Conservation (phyloP, 345 rosid species). For the Syzygium grande region DNA sequence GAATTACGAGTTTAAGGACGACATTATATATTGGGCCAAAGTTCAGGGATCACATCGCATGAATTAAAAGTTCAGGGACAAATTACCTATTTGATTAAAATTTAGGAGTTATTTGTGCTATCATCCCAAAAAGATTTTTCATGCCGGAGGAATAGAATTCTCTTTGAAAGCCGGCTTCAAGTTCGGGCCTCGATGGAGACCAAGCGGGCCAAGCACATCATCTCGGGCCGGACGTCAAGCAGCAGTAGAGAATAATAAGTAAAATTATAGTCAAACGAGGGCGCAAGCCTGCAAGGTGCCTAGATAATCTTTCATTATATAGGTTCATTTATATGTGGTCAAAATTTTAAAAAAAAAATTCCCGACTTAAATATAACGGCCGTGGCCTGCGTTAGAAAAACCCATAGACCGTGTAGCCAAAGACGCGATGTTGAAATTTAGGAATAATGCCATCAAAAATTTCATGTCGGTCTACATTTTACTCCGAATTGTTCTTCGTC, state of each 20-base stretch:
- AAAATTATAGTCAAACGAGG: neutral
- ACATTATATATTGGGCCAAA: fast-evolving
- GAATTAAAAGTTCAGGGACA: neutral
- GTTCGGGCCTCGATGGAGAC: neutral
- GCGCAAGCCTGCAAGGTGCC: neutral
- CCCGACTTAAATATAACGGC: too few relatives aligned
- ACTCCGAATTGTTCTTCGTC: too few relatives aligned
- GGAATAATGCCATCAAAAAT: neutral
- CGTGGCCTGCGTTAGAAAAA: neutral
- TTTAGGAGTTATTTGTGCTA: neutral
- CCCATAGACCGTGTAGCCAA: neutral
- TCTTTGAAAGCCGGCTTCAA: neutral
- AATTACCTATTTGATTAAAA: neutral
- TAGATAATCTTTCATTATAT: neutral
- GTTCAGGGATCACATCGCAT: fast-evolving
- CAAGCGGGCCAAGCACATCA: neutral
- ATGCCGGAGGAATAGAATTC: neutral
- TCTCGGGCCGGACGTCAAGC: neutral
- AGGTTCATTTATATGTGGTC: neutral
- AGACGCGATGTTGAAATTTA: neutral
- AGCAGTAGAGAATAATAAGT: neutral
- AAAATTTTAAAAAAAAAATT: neutral
- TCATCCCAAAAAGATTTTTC: neutral
- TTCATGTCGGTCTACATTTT: neutral
- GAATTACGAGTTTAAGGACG: fast-evolving